These are phyloP conservation scores for Galerina marginata DNA, from an alignment of 768 basidiomycete species.

Conservation along the genomic window DNA sequence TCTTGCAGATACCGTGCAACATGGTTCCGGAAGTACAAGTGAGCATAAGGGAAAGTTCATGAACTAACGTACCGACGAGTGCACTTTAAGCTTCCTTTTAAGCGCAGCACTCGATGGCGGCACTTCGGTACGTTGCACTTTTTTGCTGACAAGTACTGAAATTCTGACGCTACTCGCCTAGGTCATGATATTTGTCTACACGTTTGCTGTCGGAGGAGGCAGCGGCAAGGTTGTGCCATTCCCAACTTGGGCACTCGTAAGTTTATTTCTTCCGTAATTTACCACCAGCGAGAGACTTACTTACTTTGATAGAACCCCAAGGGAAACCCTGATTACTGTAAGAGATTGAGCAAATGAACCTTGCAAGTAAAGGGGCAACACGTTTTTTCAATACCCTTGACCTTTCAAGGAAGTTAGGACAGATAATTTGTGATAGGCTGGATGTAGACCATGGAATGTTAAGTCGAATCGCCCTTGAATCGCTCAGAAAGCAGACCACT, in stretches of 20 bases:
- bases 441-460: too few species aligned
- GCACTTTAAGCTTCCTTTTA: constrained; percentile 39
- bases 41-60: not conserved
- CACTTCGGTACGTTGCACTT: constrained; percentile 37
- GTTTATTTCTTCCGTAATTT: not conserved
- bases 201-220: constrained; percentile 50
- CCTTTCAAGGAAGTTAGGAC: too few species aligned
- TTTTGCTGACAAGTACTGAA: not conserved
- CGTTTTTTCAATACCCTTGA: too few species aligned
- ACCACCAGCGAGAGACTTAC: not conserved
- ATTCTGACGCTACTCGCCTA: constrained; percentile 16
- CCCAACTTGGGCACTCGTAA: constrained; percentile 42
- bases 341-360: constrained; percentile 22
- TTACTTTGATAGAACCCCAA: constrained; percentile 25
- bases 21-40: constrained; percentile 54
- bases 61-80: not conserved
- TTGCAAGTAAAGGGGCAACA: too few species aligned
- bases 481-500: too few species aligned
- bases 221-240: constrained; percentile 39
- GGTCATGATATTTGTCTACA: constrained; percentile 49
- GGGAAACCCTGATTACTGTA: constrained; percentile 40
- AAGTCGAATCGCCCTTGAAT: too few species aligned
- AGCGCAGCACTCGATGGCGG: constrained; percentile 58
- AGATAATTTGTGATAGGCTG: too few species aligned
- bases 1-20: constrained; percentile 38